Percentiles rank a stretch among this genome's conserved stretches.
These are phyloP conservation scores for Lepiota subincarnata DNA, from an alignment of 768 basidiomycete genomes.

Conservation along the genomic window DNA sequence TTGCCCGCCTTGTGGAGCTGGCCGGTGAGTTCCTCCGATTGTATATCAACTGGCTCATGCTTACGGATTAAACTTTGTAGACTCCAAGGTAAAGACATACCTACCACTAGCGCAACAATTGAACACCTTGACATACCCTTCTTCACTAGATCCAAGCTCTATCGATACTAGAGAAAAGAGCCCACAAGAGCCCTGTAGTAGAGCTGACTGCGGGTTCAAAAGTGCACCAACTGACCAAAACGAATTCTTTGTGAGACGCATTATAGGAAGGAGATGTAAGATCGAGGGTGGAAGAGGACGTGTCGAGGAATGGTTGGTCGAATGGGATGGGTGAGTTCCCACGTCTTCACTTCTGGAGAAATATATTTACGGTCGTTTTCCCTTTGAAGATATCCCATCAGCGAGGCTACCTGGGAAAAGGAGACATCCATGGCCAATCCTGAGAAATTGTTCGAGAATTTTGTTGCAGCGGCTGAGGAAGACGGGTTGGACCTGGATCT, in stretches of 20 bases:
- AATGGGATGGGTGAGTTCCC: constrained; percentile 33
- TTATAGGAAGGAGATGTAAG: constrained; percentile 26
- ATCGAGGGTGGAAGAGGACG: constrained; percentile 16
- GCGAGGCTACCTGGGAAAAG: constrained; percentile 31
- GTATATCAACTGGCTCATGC: background rate
- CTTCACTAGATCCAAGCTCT: background rate
- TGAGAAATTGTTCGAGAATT: constrained; percentile 23
- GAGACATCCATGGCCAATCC: constrained; percentile 27
- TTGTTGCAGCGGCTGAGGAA: constrained; percentile 19
- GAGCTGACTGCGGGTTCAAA: constrained; percentile 25
- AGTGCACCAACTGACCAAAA: background rate
- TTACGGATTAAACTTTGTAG: background rate
- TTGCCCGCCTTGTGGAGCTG: constrained; percentile 36
- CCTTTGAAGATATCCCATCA: constrained; percentile 25
- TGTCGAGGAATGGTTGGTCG: constrained; percentile 25
- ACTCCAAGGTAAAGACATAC: constrained; percentile 12
- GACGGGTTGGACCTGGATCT: constrained; percentile 23
- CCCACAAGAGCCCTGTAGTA: constrained; percentile 14
- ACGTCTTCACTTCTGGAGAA: background rate
- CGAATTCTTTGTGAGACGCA: constrained; percentile 27
- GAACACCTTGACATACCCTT: background rate
- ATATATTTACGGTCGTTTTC: background rate
- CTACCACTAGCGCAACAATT: background rate
- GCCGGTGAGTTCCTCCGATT: constrained; percentile 21
- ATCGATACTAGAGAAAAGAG: constrained; percentile 4